Percentiles rank a stretch among this genome's conserved stretches.
phyloP scores from a whole-genome alignment of 169 alveolate genomes.

The Cyclospora cayetanensis region DNA sequence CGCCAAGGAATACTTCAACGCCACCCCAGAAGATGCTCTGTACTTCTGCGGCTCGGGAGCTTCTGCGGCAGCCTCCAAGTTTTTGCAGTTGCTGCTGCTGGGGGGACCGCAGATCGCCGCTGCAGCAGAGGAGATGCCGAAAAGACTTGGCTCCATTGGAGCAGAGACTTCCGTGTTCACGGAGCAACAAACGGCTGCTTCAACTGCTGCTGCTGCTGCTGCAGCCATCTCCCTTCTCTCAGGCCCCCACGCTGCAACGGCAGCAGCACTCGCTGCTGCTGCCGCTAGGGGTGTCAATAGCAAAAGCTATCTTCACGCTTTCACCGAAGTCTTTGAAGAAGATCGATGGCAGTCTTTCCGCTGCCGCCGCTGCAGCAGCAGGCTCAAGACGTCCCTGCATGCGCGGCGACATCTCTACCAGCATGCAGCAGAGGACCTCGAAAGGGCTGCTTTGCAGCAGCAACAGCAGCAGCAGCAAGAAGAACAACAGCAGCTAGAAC shows the following conservation, averaged over 20 bases:
- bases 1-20: slow-evolving; percentile 68
- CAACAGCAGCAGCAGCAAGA: neutral
- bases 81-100: slow-evolving; percentile 58
- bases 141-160: neutral
- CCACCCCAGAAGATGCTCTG: slow-evolving; percentile 70
- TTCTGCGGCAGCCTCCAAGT: slow-evolving; percentile 61
- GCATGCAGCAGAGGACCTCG: neutral
- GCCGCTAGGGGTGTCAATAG: neutral
- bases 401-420: slow-evolving; percentile 37
- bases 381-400: slow-evolving; percentile 41
- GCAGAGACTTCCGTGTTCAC: no score
- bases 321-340: slow-evolving; percentile 25
- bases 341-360: slow-evolving; percentile 53
- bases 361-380: slow-evolving; percentile 53
- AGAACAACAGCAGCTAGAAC: neutral
- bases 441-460: neutral
- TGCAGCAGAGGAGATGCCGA: neutral
- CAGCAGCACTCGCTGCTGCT: neutral
- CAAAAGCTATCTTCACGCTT: slow-evolving; percentile 23
- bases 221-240: no score
- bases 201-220: neutral
- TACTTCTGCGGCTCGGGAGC: slow-evolving; percentile 77
- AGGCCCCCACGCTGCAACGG: neutral
- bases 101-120: slow-evolving; percentile 23
- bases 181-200: neutral